Conservation (phyloP, 805 yeast species). For the Ogataea paraovalis region DNA sequence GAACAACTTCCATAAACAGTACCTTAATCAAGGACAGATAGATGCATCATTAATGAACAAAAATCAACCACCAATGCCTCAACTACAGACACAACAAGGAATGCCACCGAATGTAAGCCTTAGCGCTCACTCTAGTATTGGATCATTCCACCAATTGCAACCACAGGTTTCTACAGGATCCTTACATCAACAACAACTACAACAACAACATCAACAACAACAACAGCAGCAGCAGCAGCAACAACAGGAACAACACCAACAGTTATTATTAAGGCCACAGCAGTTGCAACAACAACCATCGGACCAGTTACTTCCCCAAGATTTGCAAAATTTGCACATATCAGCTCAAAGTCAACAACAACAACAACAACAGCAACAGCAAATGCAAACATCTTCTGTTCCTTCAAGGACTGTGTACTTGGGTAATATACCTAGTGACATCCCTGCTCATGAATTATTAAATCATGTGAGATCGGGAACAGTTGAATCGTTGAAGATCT, state of each 20-base stretch:
- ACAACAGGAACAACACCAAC: not conserved
- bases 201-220: constrained; percentile 3
- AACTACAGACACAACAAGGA: not conserved
- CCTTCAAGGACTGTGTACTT: constrained; percentile 81
- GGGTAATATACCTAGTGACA: constrained; percentile 81
- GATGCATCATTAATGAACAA: not conserved
- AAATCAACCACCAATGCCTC: not conserved
- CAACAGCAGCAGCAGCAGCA: constrained; percentile 4
- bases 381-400: constrained; percentile 10
- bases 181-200: constrained; percentile 2
- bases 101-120: not conserved
- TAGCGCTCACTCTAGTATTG: not conserved
- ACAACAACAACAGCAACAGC: constrained; percentile 2
- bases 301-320: not conserved
- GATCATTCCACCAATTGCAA: not conserved
- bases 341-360: not conserved
- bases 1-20: constrained; percentile 1
- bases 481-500: constrained; percentile 70
- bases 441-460: constrained; percentile 75
- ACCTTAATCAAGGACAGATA: not conserved
- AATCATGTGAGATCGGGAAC: constrained; percentile 91
- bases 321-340: not conserved
- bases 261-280: no score
- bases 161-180: not conserved
- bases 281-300: constrained; percentile 2